Conservation (phyloP, 2,329 filamentous ascomycete genomes). For the Fusarium proliferatum region DNA sequence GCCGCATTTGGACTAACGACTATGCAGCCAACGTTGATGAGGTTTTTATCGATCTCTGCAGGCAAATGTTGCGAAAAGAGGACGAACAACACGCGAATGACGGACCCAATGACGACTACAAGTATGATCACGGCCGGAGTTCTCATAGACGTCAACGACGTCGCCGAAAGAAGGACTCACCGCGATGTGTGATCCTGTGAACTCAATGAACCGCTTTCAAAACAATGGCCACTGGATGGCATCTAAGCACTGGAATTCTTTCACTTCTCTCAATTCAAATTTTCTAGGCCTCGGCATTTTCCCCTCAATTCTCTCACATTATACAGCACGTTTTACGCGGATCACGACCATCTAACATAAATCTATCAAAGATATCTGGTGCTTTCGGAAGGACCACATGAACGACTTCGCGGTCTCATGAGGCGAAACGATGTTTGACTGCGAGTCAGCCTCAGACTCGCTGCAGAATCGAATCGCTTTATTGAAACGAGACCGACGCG, state of each 20-base stretch:
- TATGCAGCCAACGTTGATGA: slow-evolving; percentile 83
- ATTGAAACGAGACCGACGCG: slow-evolving; percentile 19
- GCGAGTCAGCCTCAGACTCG: slow-evolving; percentile 4
- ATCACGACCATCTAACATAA: slow-evolving; percentile 23
- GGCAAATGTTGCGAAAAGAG: slow-evolving; percentile 83
- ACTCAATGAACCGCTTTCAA: not conserved
- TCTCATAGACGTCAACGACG: slow-evolving; percentile 47
- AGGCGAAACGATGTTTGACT: slow-evolving; percentile 25
- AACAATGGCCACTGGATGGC: slow-evolving; percentile 33
- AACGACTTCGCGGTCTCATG: slow-evolving; percentile 38
- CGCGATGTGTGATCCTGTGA: slow-evolving; percentile 59
- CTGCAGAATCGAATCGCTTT: slow-evolving; percentile 4
- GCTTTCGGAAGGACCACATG: slow-evolving; percentile 14
- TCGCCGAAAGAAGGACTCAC: slow-evolving; percentile 49
- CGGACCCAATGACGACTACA: slow-evolving; percentile 56
- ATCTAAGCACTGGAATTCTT: slow-evolving; percentile 15
- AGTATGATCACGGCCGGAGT: slow-evolving; percentile 50
- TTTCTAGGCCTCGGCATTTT: slow-evolving; percentile 11
- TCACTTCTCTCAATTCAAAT: slow-evolving; percentile 13
- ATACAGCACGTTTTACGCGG: slow-evolving; percentile 14
- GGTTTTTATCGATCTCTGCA: slow-evolving; percentile 85
- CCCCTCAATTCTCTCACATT: slow-evolving; percentile 8
- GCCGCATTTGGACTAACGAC: slow-evolving; percentile 43
- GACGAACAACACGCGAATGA: slow-evolving; percentile 55
- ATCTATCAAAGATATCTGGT: slow-evolving; percentile 22